Evolutionary conservation across 2,329 filamentous ascomycete genomes (phyloP), one percentile per base, ranked within the genome.

Genomic region (Hymenoscyphus linearis): DNA sequence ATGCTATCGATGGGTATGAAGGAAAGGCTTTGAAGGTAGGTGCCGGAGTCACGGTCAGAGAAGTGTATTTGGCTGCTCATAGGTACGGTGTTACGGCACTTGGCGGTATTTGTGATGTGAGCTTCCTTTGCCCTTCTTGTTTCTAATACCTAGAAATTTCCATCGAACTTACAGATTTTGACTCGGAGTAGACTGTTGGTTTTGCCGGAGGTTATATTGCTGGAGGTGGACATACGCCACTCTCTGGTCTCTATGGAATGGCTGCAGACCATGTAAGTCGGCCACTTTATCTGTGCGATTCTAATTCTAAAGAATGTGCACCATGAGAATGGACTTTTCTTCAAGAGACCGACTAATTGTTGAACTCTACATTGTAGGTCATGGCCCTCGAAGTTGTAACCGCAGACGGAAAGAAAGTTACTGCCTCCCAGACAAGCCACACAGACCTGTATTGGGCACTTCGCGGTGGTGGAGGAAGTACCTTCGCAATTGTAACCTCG

Each of bases 401-500:
- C n/a, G 61, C 68, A 7, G 57, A 61, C 55, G 67, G 68, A 2
- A 12, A 62, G 52, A 66, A 70, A 9, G 56, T 68, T 10, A 68
- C 63, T 9, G 67, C 67, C 22, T 63, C 53, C 26, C 36, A 62
- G 35, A 66, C 57, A 4, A 50, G 55, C 3, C 67, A 71, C 26
- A 16, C 65, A 10, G 66, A 69, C 26, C 16, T 71, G 7, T 71
- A 66, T 60, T 71, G 66, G 64, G 64, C 64, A 35, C 62, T 71
- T 14, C 64, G 67, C 1, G 69, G 69, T 10, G 69, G 67, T 16
- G 68, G 69, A 16, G 62, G 64, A 12, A 62, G 79, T 14, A 87
- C 83, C 0, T 88, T 85, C 66, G 85, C 82, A 0, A 77, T 88
- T 1, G 78, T 87, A n/a, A 80, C 79, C 1, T 84, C 82, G 0